Evolutionary conservation across 2,329 filamentous ascomycete species (phyloP).

Genomic region (Cladosporium colombiae): DNA sequence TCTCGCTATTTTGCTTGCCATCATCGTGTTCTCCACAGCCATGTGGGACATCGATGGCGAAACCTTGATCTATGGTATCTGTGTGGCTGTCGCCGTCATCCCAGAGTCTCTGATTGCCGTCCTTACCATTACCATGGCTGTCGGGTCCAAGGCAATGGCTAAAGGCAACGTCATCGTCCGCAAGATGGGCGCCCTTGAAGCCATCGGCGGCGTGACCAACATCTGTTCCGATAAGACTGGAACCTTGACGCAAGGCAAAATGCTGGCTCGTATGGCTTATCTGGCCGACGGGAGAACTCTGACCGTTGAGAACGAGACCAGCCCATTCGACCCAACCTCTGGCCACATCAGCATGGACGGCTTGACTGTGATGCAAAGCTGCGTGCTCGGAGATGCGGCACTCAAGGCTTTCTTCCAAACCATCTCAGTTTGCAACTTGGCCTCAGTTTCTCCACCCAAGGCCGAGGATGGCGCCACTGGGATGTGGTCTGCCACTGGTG

Average conservation of each 20-base stretch:
- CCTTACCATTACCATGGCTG: slow-evolving; percentile 67
- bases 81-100: slow-evolving; percentile 50
- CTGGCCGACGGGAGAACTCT: slow-evolving; percentile 60
- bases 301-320: slow-evolving; percentile 56
- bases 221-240: slow-evolving; percentile 73
- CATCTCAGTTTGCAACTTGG: slow-evolving; percentile 65
- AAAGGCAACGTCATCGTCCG: slow-evolving; percentile 64
- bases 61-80: slow-evolving; percentile 51
- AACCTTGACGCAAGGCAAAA: slow-evolving; percentile 56
- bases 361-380: not conserved
- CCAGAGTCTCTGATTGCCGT: slow-evolving; percentile 62
- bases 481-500: slow-evolving; percentile 62
- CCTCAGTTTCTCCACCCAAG: slow-evolving; percentile 52
- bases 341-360: slow-evolving; percentile 53
- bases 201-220: slow-evolving; percentile 64
- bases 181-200: slow-evolving; percentile 64
- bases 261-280: slow-evolving; percentile 63
- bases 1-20: slow-evolving; percentile 68
- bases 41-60: slow-evolving; percentile 43
- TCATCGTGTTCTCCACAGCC: slow-evolving; percentile 68
- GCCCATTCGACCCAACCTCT: slow-evolving; percentile 59
- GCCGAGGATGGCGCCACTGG: slow-evolving; percentile 50
- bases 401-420: slow-evolving; percentile 58
- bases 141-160: slow-evolving; percentile 64
- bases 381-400: slow-evolving; percentile 45